Evolutionary conservation across 306 rosid species (phyloP).

Genomic region (Acacia confusa): DNA sequence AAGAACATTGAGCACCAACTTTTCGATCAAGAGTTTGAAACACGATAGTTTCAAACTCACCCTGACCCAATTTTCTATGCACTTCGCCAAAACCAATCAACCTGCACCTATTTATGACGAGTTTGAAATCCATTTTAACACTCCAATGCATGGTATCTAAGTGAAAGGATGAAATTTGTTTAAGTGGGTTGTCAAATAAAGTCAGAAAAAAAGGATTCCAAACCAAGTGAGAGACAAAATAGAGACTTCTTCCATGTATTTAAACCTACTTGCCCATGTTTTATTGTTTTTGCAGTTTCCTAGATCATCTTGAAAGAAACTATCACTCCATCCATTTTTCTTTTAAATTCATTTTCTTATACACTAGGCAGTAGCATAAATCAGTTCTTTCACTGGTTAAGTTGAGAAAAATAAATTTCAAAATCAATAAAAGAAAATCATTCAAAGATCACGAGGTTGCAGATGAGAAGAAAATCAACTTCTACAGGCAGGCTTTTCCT

Average conservation of each 20-base stretch:
- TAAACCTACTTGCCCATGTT: not conserved
- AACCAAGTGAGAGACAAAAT: not conserved
- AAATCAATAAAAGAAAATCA: constrained; percentile 5
- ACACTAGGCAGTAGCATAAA: not conserved
- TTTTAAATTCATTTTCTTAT: not conserved
- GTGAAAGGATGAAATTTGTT: not conserved
- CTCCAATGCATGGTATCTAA: not conserved
- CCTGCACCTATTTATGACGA: not conserved
- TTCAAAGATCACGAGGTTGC: constrained; percentile 17
- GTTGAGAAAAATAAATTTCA: not conserved
- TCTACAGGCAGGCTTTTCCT: constrained; percentile 6
- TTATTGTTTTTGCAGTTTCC: not conserved
- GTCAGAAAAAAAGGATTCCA: not conserved
- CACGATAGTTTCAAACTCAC: constrained; percentile 3
- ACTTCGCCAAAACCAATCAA: constrained; percentile 14
- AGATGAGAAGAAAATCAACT: constrained; percentile 9
- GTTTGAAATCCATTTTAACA: constrained; percentile 15
- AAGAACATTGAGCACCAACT: not conserved
- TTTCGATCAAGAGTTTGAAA: not conserved
- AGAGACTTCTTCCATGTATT: not conserved
- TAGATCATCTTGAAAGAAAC: constrained; percentile 9
- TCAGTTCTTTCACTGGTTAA: not conserved
- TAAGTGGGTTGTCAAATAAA: not conserved
- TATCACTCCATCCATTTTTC: not conserved
- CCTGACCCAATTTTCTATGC: constrained; percentile 11